Evolutionary conservation across 306 rosid species (phyloP), one percentile per base, ranked within the genome.

Genomic region (Pyrus bretschneideri): DNA sequence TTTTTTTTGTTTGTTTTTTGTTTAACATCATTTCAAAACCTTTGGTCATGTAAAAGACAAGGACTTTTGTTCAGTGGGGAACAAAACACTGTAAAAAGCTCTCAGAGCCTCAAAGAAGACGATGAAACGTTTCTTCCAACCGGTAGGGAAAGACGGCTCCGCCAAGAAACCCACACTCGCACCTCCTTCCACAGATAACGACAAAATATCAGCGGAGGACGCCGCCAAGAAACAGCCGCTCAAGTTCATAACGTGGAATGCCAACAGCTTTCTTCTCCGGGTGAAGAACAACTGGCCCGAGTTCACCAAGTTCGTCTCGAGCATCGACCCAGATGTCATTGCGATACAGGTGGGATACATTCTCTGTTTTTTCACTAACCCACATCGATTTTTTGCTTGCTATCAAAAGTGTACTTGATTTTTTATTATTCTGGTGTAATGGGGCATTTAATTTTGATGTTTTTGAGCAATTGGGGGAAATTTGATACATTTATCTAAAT

Each of bases 241-340:
- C 65, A 95, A 92, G 85, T 90, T 95, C 78, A 0, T 95, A 72
- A 92, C 93, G n/a, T 95, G 98, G 98, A 95, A 95, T 81, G 97
- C 98, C 11, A 95, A 95, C 76, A 95, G 97, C 69, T 87, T 95
- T 81, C 85, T 89, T 68, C 96, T 95, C 66, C 89, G 97, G 21
- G 84, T 95, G 4, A 92, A 95, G 85, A 95, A 92, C 87, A 82
- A 89, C 71, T 92, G 87, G 92, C 81, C 93, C 22, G 89, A 89
- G 67, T 83, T 95, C 84, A 77, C 87, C 67, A 86, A 86, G 31
- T 78, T 92, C 76, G 38, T 95, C 68, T 38, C 88, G 70, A 80
- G 82, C 52, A 83, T 88, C 78, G 97, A 95, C 61, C 97, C 98
- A 31, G 97, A 92, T 73, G 89, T 88, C 84, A 92, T 95, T 86